Evolutionary conservation across 768 basidiomycete genomes (phyloP), one percentile per base, ranked within the genome.

Genomic region (Rhodosporidiobolus sp.): DNA sequence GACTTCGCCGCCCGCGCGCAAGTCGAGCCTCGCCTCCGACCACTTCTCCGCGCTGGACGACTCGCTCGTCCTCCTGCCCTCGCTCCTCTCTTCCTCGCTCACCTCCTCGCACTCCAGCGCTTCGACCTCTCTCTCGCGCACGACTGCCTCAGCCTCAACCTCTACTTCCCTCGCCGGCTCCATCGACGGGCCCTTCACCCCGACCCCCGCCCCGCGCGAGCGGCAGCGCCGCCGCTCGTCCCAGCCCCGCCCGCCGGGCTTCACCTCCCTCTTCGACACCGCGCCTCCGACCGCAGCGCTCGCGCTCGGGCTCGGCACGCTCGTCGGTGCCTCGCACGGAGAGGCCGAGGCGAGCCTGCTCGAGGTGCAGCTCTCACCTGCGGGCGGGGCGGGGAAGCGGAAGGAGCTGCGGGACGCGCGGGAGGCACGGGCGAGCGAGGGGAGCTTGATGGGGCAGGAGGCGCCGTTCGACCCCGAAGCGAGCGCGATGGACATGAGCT

Each of bases 401-500:
- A 38, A 45, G 26, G 38, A n/a, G 30, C 14, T 11, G 22, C 26
- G 43, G 6, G 10, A 22, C 1, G 43, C n/a, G 54, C 22, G 9
- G 49, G 57, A 17, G 32, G 20, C 10, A 46, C 19, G 17, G 64
- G 35, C 45, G 30, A 24, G 34, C 34, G 58, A 34, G 26, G 52
- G 28, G n/a, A 68, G 52, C 59, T 34, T 73, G 28, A 28, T 73
- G 30, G 34, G 59, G 6, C 53, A 58, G 49, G 54, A 60, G 20
- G 73, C 73, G 46, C 73, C 73, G 3, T 74, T 74, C 46, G 73
- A 74, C 34, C 48, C 63, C 9, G 68, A 74, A 19, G 60, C 63
- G 55, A 72, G 70, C 34, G 68, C n/a, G 49, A 34, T 67, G 60
- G 73, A 74, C 28, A 63, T 67, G 64, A 69, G 68, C 56, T 74